Base-by-base conservation (phyloP, 495 filamentous ascomycete species). In the Hapsidospora chrysogenum region DNA sequence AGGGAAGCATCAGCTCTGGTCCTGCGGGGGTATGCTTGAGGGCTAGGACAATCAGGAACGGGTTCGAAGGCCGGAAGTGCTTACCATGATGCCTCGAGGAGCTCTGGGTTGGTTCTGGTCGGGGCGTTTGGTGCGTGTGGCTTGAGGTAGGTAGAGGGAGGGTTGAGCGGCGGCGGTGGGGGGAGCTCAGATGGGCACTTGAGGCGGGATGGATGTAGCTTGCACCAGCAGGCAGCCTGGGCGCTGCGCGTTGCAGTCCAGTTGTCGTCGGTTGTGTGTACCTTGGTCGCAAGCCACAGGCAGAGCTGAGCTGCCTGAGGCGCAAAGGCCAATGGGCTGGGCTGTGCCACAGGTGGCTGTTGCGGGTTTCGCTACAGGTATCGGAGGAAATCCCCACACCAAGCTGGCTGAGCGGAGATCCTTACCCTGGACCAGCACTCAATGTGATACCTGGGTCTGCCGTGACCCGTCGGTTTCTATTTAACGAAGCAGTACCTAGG, bases 41-140 rank as follows among this genome's bases (percentile, higher is more conserved):
- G n/a, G n/a, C n/a, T n/a, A 17, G 19, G 17, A 17, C 15, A 33
- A 26, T 33, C 16, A 20, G 11, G 9, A 33, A 33, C 9, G 18
- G 9, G 7, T 6, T 13, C 5, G 3, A 32, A 13, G 30, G 21
- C n/a, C 26, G n/a, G 17, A 28, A 31, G 25, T 34, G 35, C 42
- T 44, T 46, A 48, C 48, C 48, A 51, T 51, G 38, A 26, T 48
- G 31, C 7, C 18, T 22, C 31, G 17, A 13, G 13, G 31, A 10
- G 20, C 13, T 33, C 18, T 13, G n/a, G 1, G 14, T 4, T 5
- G 30, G 21, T 32, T 32, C 21, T n/a, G n/a, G n/a, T n/a, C n/a
- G n/a, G n/a, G n/a, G n/a, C n/a, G n/a, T n/a, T n/a, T n/a, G n/a
- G n/a, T n/a, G n/a, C n/a, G n/a, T n/a, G n/a, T n/a, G n/a, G n/a